Base-by-base conservation (phyloP, 1,139 yeast species). In the Meyerozyma smithsonii region DNA sequence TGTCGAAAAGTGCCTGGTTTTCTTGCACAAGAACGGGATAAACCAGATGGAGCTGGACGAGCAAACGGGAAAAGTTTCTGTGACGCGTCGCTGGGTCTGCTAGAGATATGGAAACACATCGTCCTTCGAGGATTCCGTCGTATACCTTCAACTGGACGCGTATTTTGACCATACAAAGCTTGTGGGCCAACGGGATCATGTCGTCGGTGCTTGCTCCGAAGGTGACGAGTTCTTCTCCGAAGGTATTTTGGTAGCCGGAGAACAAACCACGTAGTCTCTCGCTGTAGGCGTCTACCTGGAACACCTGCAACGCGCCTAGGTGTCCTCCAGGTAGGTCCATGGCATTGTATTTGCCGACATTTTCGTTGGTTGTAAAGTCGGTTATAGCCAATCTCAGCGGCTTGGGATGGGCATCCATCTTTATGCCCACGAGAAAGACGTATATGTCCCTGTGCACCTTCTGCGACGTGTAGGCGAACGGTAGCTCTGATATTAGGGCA, bases 291-390 rank as follows among this genome's bases (percentile, higher is more conserved):
- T 46, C 50, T 10, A 49, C 35, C 36, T 44, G 48, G 18, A 49
- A 38, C 11, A 49, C 39, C 43, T 34, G 19, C 11, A 23, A 8
- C 12, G 17, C 28, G 8, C 23, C 36, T 11, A 34, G 12, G 39
- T 39, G 20, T 30, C 41, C 35, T 36, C 41, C 17, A 42, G 44
- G 28, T 39, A 35, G n/a, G 18, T 33, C 36, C 36, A 20, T 19
- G 10, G 36, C 36, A n/a, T 33, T 33, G 18, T 33, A 33, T 20
- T 11, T 5, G 20, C 28, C 28, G 19, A 30, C 46, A 28, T 14
- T 34, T 14, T 5, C 36, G 32, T 54, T 54, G 2, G 37, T n/a
- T 7, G 62, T 49, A 36, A 57, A 58, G 38, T 58, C 62, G 2
- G 60, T 54, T 2, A 54, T 52, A 28, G 41, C 47, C 11, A 54